Percentiles rank a stretch among this genome's conserved stretches.
phyloP scores from a whole-genome alignment of 2,329 filamentous ascomycete species.

The Paecilomyces dactylethromorphus region DNA sequence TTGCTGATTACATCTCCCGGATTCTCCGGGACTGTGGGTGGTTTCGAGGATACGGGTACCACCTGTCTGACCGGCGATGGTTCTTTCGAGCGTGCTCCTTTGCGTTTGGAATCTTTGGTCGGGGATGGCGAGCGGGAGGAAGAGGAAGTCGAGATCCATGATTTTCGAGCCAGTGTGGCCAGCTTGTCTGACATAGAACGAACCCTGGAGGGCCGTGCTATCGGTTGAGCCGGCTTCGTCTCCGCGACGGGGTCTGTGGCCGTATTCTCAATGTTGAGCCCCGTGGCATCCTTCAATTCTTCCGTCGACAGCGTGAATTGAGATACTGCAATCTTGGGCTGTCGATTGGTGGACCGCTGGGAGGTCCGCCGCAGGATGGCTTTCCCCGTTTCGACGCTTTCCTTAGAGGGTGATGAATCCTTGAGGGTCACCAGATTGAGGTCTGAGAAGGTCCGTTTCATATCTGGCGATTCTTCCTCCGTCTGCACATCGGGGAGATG shows the following conservation, averaged over 20 bases:
- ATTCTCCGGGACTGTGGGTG: conserved; percentile 1
- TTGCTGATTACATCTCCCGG: conserved; percentile 10
- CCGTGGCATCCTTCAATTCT: conserved; percentile 22
- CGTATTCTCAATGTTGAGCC: conserved; percentile 12
- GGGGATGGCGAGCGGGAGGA: conserved; percentile 42
- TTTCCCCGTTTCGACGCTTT: conserved; percentile 33
- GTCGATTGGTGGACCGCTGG: conserved; percentile 26
- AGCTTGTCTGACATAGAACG: conserved; percentile 46
- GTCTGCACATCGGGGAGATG: conserved; percentile 40
- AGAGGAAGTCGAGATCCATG: conserved; percentile 39
- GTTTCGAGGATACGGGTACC: conserved; percentile 11
- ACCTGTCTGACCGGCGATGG: conserved; percentile 15
- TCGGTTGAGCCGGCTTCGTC: conserved; percentile 22
- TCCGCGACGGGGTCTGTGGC: conserved; percentile 15
- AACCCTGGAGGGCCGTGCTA: conserved; percentile 32
- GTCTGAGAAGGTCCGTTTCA: conserved; percentile 47
- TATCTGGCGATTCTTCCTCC: conserved; percentile 24
- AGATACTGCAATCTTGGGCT: conserved; percentile 22
- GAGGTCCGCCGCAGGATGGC: conserved; percentile 37
- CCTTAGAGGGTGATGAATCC: conserved; percentile 29
- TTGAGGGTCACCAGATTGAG: conserved; percentile 36
- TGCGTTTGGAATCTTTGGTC: conserved; percentile 22
- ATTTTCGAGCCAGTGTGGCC: conserved; percentile 45
- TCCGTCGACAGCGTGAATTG: conserved; percentile 32
- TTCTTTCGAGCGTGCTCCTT: conserved; percentile 19